Evolutionary conservation across 352 stramenopile genomes (phyloP).

Genomic region (Globisporangium paroecandrum): DNA sequence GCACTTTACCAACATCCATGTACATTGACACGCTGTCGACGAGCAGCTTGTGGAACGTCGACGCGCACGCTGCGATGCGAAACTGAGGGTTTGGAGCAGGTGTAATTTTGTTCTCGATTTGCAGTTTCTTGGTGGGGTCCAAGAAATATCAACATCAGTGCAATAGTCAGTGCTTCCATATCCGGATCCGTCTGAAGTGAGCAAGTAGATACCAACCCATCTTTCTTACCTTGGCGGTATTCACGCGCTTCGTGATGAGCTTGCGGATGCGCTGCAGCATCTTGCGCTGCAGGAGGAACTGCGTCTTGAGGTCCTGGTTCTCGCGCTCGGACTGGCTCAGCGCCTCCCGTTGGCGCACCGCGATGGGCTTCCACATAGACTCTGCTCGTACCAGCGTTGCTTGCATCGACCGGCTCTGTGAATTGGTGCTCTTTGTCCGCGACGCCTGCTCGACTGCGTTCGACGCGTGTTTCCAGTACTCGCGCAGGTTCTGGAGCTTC

Average conservation of each 20-base stretch:
- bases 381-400: background rate
- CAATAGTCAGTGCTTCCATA: background rate
- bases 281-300: background rate
- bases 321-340: background rate
- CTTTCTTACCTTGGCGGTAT: background rate
- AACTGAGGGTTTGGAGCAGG: background rate
- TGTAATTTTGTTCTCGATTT: background rate
- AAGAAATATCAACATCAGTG: background rate
- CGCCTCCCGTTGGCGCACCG: background rate
- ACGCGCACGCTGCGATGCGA: background rate
- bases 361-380: background rate
- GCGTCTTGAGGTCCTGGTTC: background rate
- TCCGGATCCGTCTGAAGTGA: background rate
- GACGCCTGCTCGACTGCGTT: background rate
- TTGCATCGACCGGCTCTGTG: background rate
- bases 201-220: background rate
- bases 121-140: background rate
- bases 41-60: background rate
- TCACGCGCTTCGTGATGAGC: constrained; percentile 5
- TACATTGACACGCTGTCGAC: background rate
- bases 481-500: background rate
- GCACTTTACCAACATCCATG: background rate
- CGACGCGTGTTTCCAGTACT: background rate
- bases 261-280: constrained; percentile 2
- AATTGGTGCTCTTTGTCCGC: background rate